Percentiles rank a stretch among this genome's conserved stretches.
phyloP scores from a whole-genome alignment of 2,329 filamentous ascomycete species.

The Coccinonectria pachysandricola region DNA sequence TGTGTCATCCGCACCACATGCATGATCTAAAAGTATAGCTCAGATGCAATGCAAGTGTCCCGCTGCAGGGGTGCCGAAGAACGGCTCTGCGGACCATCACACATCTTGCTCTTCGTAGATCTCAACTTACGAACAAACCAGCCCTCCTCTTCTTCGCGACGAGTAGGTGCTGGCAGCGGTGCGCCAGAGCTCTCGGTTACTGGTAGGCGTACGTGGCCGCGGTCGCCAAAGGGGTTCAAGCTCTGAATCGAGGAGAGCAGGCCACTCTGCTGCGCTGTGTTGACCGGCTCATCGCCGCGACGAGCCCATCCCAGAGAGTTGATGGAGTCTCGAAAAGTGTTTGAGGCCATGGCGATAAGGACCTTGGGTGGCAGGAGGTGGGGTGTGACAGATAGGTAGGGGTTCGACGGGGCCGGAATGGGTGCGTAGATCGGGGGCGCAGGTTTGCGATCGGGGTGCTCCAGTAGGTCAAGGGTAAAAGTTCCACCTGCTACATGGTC shows the following conservation, averaged over 20 bases:
- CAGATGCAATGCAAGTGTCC: conserved; percentile 35
- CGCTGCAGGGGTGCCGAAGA: conserved; percentile 32
- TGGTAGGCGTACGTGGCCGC: conserved; percentile 84
- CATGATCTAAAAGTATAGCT: conserved; percentile 25
- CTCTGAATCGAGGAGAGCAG: conserved; percentile 73
- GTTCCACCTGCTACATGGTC: conserved; percentile 3
- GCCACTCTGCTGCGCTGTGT: conserved; percentile 58
- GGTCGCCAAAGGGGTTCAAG: conserved; percentile 76
- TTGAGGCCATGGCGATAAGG: conserved; percentile 59
- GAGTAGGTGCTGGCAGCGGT: conserved; percentile 70
- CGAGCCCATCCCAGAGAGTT: conserved; percentile 92
- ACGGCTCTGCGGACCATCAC: too few relatives aligned
- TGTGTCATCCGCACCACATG: conserved; percentile 33
- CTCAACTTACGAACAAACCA: conserved; percentile 86
- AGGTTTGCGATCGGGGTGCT: conserved; percentile 12
- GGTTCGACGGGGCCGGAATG: conserved; percentile 12
- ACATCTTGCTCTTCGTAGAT: too few relatives aligned
- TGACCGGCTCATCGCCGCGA: conserved; percentile 68
- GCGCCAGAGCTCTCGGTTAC: conserved; percentile 75
- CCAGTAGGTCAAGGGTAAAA: too few relatives aligned
- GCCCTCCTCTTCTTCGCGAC: conserved; percentile 88
- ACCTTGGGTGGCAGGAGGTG: too few relatives aligned
- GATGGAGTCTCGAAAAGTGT: conserved; percentile 87
- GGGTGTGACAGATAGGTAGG: too few relatives aligned
- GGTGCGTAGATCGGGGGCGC: conserved; percentile 17